phyloP scores from a whole-genome alignment of 2,329 filamentous ascomycete species.

The Colletotrichum acutatum region DNA sequence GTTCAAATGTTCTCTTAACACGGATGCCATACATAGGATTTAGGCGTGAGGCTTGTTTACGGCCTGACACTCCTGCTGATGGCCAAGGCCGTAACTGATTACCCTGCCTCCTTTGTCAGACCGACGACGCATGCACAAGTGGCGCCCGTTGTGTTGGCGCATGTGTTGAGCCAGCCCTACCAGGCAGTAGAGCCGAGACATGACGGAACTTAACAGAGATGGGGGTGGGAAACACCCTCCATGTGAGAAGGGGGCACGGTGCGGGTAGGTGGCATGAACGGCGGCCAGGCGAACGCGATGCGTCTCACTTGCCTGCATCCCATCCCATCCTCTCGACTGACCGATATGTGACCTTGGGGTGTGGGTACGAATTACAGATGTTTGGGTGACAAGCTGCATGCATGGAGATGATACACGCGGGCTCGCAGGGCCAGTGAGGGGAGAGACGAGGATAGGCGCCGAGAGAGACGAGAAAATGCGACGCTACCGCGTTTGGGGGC shows the following conservation, averaged over 20 bases:
- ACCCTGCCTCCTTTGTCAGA: background rate
- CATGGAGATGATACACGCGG: background rate
- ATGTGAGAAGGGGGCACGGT: background rate
- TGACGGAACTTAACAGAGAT: background rate
- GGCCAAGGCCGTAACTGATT: background rate
- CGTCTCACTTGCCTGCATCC: background rate
- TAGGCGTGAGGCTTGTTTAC: background rate
- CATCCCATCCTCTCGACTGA: background rate
- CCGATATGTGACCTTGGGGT: background rate
- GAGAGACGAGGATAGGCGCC: background rate
- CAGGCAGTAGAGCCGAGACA: conserved; percentile 10
- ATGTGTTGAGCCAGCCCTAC: conserved; percentile 25
- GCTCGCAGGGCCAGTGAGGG: background rate
- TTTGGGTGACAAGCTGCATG: background rate
- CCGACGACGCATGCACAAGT: background rate
- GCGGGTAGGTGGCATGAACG: background rate
- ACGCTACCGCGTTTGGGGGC: conserved; percentile 15
- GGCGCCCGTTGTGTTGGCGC: background rate
- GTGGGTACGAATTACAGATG: background rate
- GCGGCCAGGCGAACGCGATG: background rate
- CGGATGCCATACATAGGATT: background rate
- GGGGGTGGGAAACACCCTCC: background rate
- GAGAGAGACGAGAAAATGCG: background rate
- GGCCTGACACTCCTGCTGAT: background rate
- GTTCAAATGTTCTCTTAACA: background rate